phyloP scores from a whole-genome alignment of 257 asterid genomes.

The Solanum paucissectum region DNA sequence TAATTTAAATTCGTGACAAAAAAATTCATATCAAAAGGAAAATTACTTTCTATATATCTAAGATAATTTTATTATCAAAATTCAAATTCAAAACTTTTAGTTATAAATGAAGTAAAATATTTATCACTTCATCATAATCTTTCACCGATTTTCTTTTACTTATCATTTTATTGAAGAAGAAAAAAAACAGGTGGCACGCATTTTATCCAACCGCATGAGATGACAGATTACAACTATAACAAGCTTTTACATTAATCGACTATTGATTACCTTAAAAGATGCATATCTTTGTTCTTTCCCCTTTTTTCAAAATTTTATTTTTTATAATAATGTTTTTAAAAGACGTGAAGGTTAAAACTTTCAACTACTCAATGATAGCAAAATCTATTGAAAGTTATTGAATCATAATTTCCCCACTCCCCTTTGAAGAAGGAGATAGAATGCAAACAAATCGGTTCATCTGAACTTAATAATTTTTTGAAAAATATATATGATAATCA shows the following conservation, averaged over 20 bases:
- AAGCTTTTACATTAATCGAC: not conserved
- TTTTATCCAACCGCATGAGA: not conserved
- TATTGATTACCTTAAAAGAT: not conserved
- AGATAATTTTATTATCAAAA: not conserved
- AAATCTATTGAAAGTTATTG: not conserved
- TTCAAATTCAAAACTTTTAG: not conserved
- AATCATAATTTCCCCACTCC: not conserved
- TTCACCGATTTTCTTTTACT: not conserved
- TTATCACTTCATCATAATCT: not conserved
- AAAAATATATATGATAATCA: accelerated
- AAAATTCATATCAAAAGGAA: not conserved
- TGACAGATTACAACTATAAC: not conserved
- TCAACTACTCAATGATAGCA: slow-evolving; percentile 20
- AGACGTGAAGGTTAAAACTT: slow-evolving; percentile 3
- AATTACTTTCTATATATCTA: not conserved
- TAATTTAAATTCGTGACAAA: no score
- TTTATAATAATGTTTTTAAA: slow-evolving; percentile 1
- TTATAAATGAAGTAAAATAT: not conserved
- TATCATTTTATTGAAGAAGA: not conserved
- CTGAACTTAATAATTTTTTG: not conserved
- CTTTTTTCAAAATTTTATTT: not conserved
- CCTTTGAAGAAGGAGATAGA: not conserved
- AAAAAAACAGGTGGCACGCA: not conserved
- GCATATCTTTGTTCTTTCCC: not conserved
- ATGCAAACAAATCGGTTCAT: not conserved